Evolutionary conservation across 2,329 filamentous ascomycete genomes (phyloP).

Genomic region (Penicillium sumatraense): DNA sequence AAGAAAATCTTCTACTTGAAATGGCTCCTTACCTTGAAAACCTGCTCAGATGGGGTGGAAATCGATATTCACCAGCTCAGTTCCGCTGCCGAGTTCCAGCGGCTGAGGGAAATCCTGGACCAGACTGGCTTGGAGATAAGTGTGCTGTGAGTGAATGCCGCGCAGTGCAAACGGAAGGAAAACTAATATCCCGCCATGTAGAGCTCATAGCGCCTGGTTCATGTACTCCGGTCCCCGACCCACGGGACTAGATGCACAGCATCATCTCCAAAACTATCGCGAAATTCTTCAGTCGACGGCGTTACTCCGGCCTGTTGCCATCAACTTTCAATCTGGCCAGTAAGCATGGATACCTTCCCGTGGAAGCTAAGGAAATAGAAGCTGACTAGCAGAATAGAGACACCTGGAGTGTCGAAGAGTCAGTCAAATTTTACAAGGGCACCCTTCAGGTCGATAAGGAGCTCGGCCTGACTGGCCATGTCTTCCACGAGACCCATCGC

Average conservation of each 20-base stretch:
- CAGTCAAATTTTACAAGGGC: constrained; percentile 38
- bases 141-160: constrained; percentile 15
- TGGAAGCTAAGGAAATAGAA: no score
- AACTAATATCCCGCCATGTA: background rate
- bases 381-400: constrained; percentile 26
- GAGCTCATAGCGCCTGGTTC: constrained; percentile 23
- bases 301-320: constrained; percentile 14
- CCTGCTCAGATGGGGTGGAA: constrained; percentile 22
- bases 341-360: no score
- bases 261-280: constrained; percentile 22
- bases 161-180: background rate
- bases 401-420: constrained; percentile 36
- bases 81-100: constrained; percentile 7
- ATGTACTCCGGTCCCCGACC: constrained; percentile 24
- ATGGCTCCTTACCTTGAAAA: background rate
- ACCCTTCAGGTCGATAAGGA: constrained; percentile 37
- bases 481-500: constrained; percentile 41
- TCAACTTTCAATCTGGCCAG: constrained; percentile 31
- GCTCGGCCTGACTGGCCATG: constrained; percentile 33
- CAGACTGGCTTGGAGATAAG: constrained; percentile 23
- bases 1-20: background rate
- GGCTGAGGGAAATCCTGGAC: constrained; percentile 19
- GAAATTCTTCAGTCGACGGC: constrained; percentile 14
- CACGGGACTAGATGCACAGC: constrained; percentile 15
- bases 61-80: constrained; percentile 20